These are phyloP conservation scores for Silene vulgaris DNA, from an alignment of 179 eudicot genomes.

Conservation along the genomic window DNA sequence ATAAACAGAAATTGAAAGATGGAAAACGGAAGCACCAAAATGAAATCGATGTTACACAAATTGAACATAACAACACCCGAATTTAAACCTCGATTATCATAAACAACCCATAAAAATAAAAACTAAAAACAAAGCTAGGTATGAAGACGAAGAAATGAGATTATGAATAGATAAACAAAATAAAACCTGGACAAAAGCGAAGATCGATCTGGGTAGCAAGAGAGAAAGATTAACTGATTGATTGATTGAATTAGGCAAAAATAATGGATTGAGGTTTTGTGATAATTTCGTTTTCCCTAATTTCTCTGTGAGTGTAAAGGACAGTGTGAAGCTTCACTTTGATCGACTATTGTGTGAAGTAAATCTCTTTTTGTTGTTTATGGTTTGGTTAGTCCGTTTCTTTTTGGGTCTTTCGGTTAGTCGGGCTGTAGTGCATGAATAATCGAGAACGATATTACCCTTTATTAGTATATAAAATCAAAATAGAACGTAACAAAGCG, in stretches of 20 bases:
- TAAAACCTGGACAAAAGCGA: conserved; percentile 26
- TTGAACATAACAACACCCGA: background rate
- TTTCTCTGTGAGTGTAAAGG: background rate
- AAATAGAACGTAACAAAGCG: no score
- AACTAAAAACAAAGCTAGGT: background rate
- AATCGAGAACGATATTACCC: no score
- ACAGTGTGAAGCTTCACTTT: no score
- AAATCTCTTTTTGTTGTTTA: no score
- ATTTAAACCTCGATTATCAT: background rate
- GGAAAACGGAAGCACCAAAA: conserved; percentile 24
- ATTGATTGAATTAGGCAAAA: no score
- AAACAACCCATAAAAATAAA: conserved; percentile 13
- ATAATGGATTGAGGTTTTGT: no score
- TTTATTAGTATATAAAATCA: no score
- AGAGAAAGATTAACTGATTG: background rate
- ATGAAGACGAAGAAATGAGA: background rate
- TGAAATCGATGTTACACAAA: conserved; percentile 13
- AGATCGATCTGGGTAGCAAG: conserved; percentile 16
- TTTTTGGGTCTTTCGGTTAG: no score
- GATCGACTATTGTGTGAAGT: no score
- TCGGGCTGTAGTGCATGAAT: no score
- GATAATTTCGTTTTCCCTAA: background rate
- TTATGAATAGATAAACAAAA: background rate
- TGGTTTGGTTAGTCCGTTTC: no score
- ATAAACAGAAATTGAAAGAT: conserved; percentile 18